Conservation (phyloP, 805 yeast genomes). For the Candida lessepsii region DNA sequence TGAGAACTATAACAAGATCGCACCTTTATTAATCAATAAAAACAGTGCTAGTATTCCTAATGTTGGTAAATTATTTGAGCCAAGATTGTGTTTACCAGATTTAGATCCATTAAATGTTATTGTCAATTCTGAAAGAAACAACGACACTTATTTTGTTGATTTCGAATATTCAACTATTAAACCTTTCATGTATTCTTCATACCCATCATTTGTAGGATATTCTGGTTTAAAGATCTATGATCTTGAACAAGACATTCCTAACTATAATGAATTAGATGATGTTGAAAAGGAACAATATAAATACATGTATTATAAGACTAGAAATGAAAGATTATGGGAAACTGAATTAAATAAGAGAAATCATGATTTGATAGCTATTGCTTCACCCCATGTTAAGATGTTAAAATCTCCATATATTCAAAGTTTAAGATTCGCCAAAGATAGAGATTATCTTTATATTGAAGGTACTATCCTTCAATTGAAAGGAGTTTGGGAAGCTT, state of each 20-base stretch:
- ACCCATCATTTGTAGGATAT: conserved; percentile 84
- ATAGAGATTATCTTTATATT: conserved; percentile 60
- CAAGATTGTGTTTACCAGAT: conserved; percentile 78
- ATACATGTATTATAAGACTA: conserved; percentile 84
- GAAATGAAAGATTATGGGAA: conserved; percentile 92
- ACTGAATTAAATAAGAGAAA: conserved; percentile 61
- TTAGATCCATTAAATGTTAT: conserved; percentile 88
- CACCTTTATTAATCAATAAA: conserved; percentile 59
- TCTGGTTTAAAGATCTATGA: conserved; percentile 85
- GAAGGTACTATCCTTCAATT: conserved; percentile 67
- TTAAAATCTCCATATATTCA: conserved; percentile 63
- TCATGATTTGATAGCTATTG: conserved; percentile 72
- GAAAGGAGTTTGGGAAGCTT: conserved; percentile 66
- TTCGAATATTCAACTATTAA: conserved; percentile 78
- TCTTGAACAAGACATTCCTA: conserved; percentile 70
- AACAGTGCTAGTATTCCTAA: conserved; percentile 58
- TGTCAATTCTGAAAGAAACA: conserved; percentile 33
- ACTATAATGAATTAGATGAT: conserved; percentile 64
- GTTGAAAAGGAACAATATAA: conserved; percentile 76
- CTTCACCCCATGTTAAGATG: conserved; percentile 78
- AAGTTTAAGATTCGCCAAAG: conserved; percentile 56
- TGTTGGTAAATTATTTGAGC: conserved; percentile 59
- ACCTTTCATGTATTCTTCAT: conserved; percentile 75
- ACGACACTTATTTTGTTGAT: conserved; percentile 60
- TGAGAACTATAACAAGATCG: conserved; percentile 54